These are phyloP conservation scores for Ophioceras dolichostomum DNA, from an alignment of 2,329 filamentous ascomycete genomes.

Conservation along the genomic window DNA sequence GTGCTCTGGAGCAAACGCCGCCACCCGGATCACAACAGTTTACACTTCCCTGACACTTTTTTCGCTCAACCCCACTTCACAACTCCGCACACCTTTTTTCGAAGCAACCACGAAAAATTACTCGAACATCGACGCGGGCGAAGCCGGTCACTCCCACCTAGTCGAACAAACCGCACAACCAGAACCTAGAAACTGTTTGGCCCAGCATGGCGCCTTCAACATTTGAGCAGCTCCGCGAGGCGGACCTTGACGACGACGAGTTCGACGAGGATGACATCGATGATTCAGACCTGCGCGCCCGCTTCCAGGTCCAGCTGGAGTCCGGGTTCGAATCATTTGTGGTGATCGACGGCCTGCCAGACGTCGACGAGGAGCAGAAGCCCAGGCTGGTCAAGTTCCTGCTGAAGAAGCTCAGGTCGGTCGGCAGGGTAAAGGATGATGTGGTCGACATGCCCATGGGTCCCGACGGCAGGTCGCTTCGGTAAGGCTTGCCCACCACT, in stretches of 20 bases:
- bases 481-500: constrained; percentile 44
- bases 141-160: no score
- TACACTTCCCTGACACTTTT: no score
- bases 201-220: constrained; percentile 79
- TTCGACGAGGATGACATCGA: constrained; percentile 91
- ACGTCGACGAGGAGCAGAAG: constrained; percentile 82
- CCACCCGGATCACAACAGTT: no score
- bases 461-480: constrained; percentile 73
- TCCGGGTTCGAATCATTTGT: constrained; percentile 95
- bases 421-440: constrained; percentile 77
- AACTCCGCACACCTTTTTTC: no score
- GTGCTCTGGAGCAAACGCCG: no score
- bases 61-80: no score
- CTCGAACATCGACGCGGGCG: no score
- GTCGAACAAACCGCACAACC: no score
- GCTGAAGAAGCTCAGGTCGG: constrained; percentile 79
- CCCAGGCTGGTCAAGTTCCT: constrained; percentile 94
- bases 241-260: constrained; percentile 75
- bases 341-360: constrained; percentile 85
- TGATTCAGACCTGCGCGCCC: constrained; percentile 84
- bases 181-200: constrained; percentile 7
- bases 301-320: constrained; percentile 92
- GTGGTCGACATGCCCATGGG: constrained; percentile 89
- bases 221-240: constrained; percentile 88
- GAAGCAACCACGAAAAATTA: no score